Percentiles rank a stretch among this genome's conserved stretches.
Conservation (phyloP, 345 rosid genomes). For the Aquilaria malaccensis region DNA sequence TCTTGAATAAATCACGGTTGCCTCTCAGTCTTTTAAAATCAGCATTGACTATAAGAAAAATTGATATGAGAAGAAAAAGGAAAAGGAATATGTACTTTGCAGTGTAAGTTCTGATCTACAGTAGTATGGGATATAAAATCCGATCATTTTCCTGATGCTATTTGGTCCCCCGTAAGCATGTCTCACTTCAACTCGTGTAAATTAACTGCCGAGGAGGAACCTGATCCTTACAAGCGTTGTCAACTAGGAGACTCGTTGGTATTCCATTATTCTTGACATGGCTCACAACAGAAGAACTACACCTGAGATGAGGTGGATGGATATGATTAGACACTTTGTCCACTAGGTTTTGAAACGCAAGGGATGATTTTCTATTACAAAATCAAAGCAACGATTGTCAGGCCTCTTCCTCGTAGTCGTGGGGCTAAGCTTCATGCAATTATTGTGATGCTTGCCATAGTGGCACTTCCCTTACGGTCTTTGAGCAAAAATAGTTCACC, state of each 20-base stretch:
- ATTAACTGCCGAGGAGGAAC: constrained; percentile 65
- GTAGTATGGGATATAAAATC: too few relatives aligned
- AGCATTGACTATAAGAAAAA: too few relatives aligned
- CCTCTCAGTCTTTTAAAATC: too few relatives aligned
- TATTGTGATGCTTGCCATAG: constrained; percentile 80
- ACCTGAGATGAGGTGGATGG: constrained; percentile 81
- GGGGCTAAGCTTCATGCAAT: constrained; percentile 92
- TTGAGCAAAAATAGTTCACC: too few relatives aligned
- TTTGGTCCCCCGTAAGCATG: too few relatives aligned
- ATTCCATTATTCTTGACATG: constrained; percentile 90
- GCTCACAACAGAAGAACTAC: constrained; percentile 56
- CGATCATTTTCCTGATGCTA: too few relatives aligned
- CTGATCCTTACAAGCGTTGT: constrained; percentile 46
- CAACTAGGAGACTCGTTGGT: constrained; percentile 79
- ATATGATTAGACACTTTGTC: constrained; percentile 84
- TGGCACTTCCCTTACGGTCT: constrained; percentile 35
- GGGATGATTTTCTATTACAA: constrained; percentile 89
- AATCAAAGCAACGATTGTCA: constrained; percentile 68
- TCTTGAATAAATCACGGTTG: too few relatives aligned
- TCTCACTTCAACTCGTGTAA: background rate
- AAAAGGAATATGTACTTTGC: too few relatives aligned
- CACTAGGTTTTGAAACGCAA: constrained; percentile 49
- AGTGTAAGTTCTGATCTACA: too few relatives aligned
- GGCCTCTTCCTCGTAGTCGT: constrained; percentile 50
- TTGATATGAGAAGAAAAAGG: too few relatives aligned